phyloP scores from a whole-genome alignment of 164 flowering plant genomes.

The Magnolia sinica region DNA sequence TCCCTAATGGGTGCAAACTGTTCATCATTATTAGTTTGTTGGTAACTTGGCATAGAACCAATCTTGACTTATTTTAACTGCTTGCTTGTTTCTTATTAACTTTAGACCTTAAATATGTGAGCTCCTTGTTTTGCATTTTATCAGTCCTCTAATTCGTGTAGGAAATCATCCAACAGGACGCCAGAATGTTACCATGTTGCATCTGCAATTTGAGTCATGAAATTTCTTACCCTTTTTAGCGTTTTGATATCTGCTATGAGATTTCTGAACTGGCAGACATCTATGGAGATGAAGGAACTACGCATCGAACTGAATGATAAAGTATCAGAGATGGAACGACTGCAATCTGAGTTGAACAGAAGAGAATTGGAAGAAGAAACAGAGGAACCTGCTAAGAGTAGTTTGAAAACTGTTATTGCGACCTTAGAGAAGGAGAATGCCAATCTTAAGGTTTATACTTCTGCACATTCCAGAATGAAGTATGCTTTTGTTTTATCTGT shows the following conservation, averaged over 20 bases:
- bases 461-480: not conserved
- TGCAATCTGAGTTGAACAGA: conserved; percentile 59
- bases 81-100: too few relatives aligned
- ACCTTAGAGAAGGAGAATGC: conserved; percentile 64
- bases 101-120: not conserved
- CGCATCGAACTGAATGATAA: conserved; percentile 57
- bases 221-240: not conserved
- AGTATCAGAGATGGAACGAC: conserved; percentile 45
- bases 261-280: conserved; percentile 36
- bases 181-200: not conserved
- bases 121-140: not conserved
- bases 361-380: conserved; percentile 34
- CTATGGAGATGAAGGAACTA: conserved; percentile 47
- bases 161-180: not conserved
- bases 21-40: too few relatives aligned
- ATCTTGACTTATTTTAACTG: too few relatives aligned
- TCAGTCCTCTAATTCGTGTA: not conserved
- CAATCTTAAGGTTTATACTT: conserved; percentile 55
- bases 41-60: too few relatives aligned
- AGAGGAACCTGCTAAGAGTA: conserved; percentile 32
- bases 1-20: too few relatives aligned
- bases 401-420: conserved; percentile 44
- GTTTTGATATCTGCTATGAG: not conserved
- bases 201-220: not conserved
- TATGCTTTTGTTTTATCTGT: not conserved